Evolutionary conservation across 768 basidiomycete genomes (phyloP), one percentile per base, ranked within the genome.

Genomic region (Leccinum truebloodii): DNA sequence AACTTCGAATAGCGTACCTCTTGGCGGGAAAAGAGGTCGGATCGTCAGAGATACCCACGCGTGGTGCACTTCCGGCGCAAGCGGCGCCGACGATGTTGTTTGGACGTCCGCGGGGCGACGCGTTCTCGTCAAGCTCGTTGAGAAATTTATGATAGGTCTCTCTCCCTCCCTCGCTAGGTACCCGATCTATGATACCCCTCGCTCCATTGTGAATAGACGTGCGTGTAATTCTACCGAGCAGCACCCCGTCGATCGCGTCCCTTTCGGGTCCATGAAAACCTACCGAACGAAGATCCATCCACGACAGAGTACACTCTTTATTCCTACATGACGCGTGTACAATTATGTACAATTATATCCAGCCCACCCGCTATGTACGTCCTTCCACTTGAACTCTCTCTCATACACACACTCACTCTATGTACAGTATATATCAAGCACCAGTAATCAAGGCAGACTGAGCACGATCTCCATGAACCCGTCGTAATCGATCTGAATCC

Each of bases 401-500:
- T 41, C 39, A n/a, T 8, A 41, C 18, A 41, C 39, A 41, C 39
- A 9, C 39, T 18, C 16, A 8, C 18, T 41, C 18, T 18, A 39
- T 39, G 39, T 39, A 39, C 39, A 39, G 16, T 39, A 41, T 41
- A n/a, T 18, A 10, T 41, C 41, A 10, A 41, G 0, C 44, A 20
- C 44, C n/a, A 20, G 1, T 4, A 0, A 44, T 80, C 72, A 82
- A 28, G 82, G 80, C 41, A 81, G 68, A 54, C 72, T 73, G 61
- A 83, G 67, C 28, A 84, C 79, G 48, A 80, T 79, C 24, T 78
- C 70, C 83, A 85, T 77, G 68, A 85, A 85, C 68, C 75, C 73
- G 20, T 85, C 84, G 66, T 85, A 85, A 67, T 78, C 79, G 66
- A 85, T 76, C 68, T 79, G 77, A 71, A 84, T 55, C 84, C 77